These are phyloP conservation scores for Spatholobus suberectus DNA, from an alignment of 306 rosid species.

Conservation along the genomic window DNA sequence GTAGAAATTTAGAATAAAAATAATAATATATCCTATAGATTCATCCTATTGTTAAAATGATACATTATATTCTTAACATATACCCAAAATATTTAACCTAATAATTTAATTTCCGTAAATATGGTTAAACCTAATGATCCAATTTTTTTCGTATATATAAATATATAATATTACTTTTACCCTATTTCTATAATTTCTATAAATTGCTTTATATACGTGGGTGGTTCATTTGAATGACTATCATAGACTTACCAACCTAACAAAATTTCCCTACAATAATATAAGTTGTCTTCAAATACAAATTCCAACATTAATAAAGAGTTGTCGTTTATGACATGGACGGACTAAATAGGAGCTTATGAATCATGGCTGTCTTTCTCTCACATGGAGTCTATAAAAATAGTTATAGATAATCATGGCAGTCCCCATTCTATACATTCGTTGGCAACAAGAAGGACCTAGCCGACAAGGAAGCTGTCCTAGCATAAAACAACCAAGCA, in stretches of 20 bases:
- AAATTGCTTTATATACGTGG: no score
- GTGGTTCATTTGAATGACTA: neutral
- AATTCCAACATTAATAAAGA: constrained; percentile 29
- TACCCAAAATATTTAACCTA: no score
- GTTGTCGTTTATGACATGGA: constrained; percentile 31
- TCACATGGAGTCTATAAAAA: constrained; percentile 28
- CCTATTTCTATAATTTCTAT: no score
- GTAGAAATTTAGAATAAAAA: no score
- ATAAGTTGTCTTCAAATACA: neutral
- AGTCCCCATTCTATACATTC: constrained; percentile 40
- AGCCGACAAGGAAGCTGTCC: constrained; percentile 45
- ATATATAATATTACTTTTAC: no score
- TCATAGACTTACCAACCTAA: constrained; percentile 6
- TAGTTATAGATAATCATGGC: constrained; percentile 28
- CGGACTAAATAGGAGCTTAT: constrained; percentile 15
- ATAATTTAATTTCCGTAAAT: no score
- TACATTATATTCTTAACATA: no score
- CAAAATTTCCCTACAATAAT: neutral
- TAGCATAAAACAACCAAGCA: constrained; percentile 19
- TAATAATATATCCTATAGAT: no score
- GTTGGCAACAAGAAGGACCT: constrained; percentile 49
- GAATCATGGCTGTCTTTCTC: constrained; percentile 27
- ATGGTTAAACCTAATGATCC: no score
- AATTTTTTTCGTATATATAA: no score
- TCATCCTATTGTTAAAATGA: no score